These are phyloP conservation scores for Sporothrix globosa DNA, from an alignment of 2,329 filamentous ascomycete genomes.

Conservation along the genomic window DNA sequence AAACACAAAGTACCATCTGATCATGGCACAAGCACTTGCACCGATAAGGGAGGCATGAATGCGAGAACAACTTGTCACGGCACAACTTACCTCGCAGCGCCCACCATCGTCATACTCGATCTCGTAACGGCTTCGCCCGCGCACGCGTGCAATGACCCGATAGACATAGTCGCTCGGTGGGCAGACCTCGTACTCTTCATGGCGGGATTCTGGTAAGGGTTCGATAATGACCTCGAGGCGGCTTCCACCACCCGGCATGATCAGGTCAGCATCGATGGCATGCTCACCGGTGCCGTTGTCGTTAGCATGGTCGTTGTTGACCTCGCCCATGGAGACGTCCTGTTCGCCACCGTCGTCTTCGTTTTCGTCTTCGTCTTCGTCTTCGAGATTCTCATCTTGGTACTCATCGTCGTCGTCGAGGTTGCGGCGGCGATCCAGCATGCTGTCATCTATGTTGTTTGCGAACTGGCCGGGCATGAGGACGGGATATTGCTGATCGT, in stretches of 20 bases:
- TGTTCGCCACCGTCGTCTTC: not conserved
- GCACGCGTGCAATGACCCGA: slow-evolving; percentile 23
- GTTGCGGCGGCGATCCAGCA: not conserved
- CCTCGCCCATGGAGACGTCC: not conserved
- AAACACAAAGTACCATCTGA: not conserved
- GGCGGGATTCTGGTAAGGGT: slow-evolving; percentile 25
- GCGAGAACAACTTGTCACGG: not conserved
- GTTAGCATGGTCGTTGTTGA: not conserved
- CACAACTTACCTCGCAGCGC: slow-evolving; percentile 33
- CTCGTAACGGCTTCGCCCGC: slow-evolving; percentile 33
- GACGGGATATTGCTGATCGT: not conserved
- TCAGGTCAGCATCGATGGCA: slow-evolving; percentile 3
- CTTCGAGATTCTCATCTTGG: not conserved
- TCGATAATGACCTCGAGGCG: slow-evolving; percentile 34
- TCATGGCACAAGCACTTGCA: slow-evolving; percentile 2
- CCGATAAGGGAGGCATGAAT: too few species aligned
- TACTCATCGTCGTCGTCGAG: slow-evolving; percentile 19
- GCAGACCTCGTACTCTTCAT: slow-evolving; percentile 29
- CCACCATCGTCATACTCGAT: slow-evolving; percentile 37
- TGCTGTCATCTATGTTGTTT: not conserved
- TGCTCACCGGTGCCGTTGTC: slow-evolving; percentile 7
- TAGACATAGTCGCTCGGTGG: slow-evolving; percentile 35
- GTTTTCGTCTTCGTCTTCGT: slow-evolving; percentile 3
- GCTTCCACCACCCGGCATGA: slow-evolving; percentile 23
- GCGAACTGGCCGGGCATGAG: not conserved